Evolutionary conservation across 1,284 basidiomycete genomes (phyloP).

Genomic region (Fomitopsis schrenkii): DNA sequence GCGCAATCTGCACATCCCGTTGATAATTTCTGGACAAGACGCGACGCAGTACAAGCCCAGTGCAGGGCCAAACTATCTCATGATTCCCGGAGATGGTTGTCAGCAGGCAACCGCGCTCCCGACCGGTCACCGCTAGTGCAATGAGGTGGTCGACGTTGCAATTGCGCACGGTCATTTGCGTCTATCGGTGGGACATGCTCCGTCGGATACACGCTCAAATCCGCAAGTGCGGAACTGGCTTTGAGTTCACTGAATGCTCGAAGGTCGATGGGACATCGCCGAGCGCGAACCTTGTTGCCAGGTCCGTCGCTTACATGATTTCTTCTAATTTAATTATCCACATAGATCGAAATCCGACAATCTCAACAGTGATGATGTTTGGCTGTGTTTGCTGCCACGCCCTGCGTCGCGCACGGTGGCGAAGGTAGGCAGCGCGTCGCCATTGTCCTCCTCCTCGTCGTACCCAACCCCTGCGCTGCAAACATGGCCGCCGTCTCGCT

Average conservation of each 20-base stretch:
- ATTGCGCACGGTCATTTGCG: not conserved
- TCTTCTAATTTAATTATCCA: not conserved
- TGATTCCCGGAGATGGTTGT: not conserved
- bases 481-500: conserved; percentile 48
- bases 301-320: not conserved
- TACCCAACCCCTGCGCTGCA: not conserved
- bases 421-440: not conserved
- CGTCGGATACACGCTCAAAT: not conserved
- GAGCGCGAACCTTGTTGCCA: not conserved
- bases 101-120: not conserved
- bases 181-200: not conserved
- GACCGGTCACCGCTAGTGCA: not conserved
- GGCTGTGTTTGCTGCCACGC: not conserved
- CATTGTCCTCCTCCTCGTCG: conserved; percentile 1
- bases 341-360: no score
- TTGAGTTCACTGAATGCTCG: not conserved
- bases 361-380: not conserved
- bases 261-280: not conserved
- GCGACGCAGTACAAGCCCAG: not conserved
- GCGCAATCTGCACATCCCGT: not conserved
- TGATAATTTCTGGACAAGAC: not conserved
- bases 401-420: not conserved
- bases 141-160: not conserved
- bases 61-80: not conserved
- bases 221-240: not conserved